Evolutionary conservation across 2,329 filamentous ascomycete genomes (phyloP).

Genomic region (Pezicula neosporulosa): DNA sequence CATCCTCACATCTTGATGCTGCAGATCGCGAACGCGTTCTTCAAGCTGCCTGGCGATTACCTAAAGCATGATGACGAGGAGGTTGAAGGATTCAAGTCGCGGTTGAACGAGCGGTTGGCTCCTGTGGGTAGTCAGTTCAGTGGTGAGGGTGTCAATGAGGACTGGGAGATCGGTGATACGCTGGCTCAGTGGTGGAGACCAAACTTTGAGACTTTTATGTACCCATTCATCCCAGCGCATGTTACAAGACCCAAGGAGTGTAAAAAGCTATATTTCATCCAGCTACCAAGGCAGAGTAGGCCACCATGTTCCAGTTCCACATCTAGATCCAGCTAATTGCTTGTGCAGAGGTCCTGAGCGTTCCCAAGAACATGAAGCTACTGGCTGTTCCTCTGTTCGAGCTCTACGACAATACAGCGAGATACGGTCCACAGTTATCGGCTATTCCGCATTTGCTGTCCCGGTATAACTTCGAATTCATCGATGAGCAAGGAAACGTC

Average conservation of each 20-base stretch:
- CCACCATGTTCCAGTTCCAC: slow-evolving; percentile 7
- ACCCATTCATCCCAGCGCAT: slow-evolving; percentile 94
- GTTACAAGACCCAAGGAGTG: slow-evolving; percentile 97
- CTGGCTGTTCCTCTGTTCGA: slow-evolving; percentile 96
- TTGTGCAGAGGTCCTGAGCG: slow-evolving; percentile 77
- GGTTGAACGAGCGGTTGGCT: slow-evolving; percentile 88
- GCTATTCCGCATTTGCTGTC: slow-evolving; percentile 94
- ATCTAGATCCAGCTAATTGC: slow-evolving; percentile 5
- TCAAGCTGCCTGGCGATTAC: slow-evolving; percentile 97
- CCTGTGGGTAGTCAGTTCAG: slow-evolving; percentile 81
- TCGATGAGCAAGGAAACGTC: slow-evolving; percentile 87
- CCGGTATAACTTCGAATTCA: slow-evolving; percentile 95
- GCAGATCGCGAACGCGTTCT: slow-evolving; percentile 98
- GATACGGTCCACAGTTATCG: slow-evolving; percentile 93
- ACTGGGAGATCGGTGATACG: slow-evolving; percentile 94
- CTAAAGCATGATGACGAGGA: slow-evolving; percentile 87
- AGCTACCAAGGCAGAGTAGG: slow-evolving; percentile 86
- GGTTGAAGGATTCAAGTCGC: slow-evolving; percentile 87
- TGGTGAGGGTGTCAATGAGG: slow-evolving; percentile 82
- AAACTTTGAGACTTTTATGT: slow-evolving; percentile 99
- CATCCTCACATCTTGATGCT: slow-evolving; percentile 98
- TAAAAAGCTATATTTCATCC: slow-evolving; percentile 98
- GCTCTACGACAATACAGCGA: slow-evolving; percentile 92
- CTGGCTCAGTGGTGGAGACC: slow-evolving; percentile 98
- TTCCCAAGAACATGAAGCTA: slow-evolving; percentile 99